phyloP scores from a whole-genome alignment of 2,329 filamentous ascomycete species.

The Hymenoscyphus fraxineus region DNA sequence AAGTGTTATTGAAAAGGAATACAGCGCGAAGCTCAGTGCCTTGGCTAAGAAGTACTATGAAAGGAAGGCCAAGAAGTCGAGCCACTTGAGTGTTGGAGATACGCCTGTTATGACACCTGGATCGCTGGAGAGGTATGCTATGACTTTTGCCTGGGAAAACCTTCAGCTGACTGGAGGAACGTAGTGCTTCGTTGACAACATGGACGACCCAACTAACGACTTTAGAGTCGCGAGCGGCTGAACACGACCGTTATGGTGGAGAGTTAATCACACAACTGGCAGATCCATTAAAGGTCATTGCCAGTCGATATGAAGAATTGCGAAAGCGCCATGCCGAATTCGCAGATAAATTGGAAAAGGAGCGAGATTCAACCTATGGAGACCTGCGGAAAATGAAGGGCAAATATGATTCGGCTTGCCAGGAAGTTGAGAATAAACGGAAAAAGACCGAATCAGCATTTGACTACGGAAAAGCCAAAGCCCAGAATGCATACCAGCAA shows the following conservation, averaged over 20 bases:
- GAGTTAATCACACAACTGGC: slow-evolving; percentile 78
- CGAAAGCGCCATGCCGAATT: slow-evolving; percentile 89
- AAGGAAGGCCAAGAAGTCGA: slow-evolving; percentile 88
- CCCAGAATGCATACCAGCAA: slow-evolving; percentile 86
- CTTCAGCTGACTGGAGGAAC: slow-evolving; percentile 20
- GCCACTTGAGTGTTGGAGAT: slow-evolving; percentile 86
- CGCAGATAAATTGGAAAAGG: slow-evolving; percentile 81
- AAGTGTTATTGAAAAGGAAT: slow-evolving; percentile 93
- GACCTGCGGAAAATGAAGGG: slow-evolving; percentile 87
- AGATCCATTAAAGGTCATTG: slow-evolving; percentile 76
- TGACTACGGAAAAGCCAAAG: slow-evolving; percentile 80
- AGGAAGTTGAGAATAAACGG: slow-evolving; percentile 88
- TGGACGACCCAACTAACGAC: slow-evolving; percentile 94
- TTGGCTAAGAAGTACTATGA: slow-evolving; percentile 97
- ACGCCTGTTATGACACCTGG: slow-evolving; percentile 90
- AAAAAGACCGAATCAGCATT: slow-evolving; percentile 96
- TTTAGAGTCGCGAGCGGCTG: slow-evolving; percentile 79
- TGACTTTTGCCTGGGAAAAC: background rate
- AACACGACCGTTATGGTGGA: slow-evolving; percentile 81
- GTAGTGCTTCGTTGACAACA: slow-evolving; percentile 86
- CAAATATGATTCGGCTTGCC: slow-evolving; percentile 89
- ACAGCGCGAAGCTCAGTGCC: slow-evolving; percentile 79
- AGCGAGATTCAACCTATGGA: slow-evolving; percentile 77
- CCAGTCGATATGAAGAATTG: slow-evolving; percentile 78
- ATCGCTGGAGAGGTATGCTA: slow-evolving; percentile 76